Base-by-base conservation (phyloP, 345 rosid species). In the Gossypium stocksii region DNA sequence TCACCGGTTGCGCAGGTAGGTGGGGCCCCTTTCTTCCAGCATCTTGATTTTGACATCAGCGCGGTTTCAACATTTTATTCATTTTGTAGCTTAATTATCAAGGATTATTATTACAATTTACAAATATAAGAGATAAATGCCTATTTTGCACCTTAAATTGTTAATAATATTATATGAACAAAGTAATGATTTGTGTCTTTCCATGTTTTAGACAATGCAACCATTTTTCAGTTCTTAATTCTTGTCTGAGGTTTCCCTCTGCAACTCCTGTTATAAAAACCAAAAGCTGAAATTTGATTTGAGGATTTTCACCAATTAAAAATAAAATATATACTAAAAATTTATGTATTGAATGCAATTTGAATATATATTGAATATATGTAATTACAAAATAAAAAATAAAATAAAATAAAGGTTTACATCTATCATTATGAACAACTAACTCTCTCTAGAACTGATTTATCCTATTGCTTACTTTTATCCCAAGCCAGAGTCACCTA, bases 1-100 rank as follows among this genome's bases (percentile, higher is more conserved):
- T 59, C 80, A 73, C 7, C 82, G 83, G 53, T 60, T 87, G 49
- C 62, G 48, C 49, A 60, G 76, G 15, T 65, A 74, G 34, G 16
- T 48, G 16, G 27, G 65, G 13, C 48, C 20, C 3, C 9, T 14
- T 7, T 51, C 17, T 51, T 15, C 16, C 22, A 10, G 19, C 58
- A 53, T 9, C 59, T 57, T 2, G 13, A 2, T 61, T 63, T 63
- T 38, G 66, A 29, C 66, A 45, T 34, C 41, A 14, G 15, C 15
- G 7, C 38, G 38, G 43, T 14, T 60, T 5, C 2, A 16, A 38
- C 17, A 16, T 7, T 17, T 34, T 38, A 14, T n/a, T 9, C 1
- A 17, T 9, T 15, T 10, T 38, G 46, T 34, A 38, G 23, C 48
- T 38, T 17, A 17, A 38, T 38, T 25, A 4, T 29, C 38, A 29